Percentiles rank a stretch among this genome's conserved stretches.
Conservation (phyloP, 2,329 filamentous ascomycete species). For the Penicillium sp. region DNA sequence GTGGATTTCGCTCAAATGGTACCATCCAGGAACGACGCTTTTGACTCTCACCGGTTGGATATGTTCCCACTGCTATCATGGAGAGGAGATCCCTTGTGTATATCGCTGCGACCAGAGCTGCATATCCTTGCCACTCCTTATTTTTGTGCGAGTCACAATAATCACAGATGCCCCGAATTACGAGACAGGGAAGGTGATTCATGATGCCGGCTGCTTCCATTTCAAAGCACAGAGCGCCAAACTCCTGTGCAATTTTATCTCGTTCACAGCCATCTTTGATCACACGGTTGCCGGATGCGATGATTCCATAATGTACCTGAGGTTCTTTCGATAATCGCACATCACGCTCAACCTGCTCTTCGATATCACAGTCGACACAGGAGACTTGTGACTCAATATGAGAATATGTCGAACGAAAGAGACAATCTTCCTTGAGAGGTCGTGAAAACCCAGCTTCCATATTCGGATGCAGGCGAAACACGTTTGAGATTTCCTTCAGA, state of each 20-base stretch:
- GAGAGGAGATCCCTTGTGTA: neutral
- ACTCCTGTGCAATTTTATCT: neutral
- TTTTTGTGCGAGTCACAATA: conserved; percentile 1
- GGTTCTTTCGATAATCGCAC: neutral
- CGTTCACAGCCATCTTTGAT: neutral
- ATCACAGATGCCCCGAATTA: neutral
- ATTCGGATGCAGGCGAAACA: neutral
- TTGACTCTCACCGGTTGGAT: neutral
- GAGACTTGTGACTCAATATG: neutral
- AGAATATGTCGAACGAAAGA: neutral
- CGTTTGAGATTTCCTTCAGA: neutral
- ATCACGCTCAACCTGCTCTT: neutral
- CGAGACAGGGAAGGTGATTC: neutral
- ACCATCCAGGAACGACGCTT: neutral
- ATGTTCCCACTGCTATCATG: neutral
- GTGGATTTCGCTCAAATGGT: conserved; percentile 3
- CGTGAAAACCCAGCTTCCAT: neutral
- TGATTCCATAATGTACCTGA: neutral
- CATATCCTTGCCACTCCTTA: neutral
- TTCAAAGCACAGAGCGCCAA: neutral
- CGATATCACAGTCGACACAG: neutral
- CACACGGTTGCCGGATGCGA: neutral
- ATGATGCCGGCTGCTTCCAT: conserved; percentile 1
- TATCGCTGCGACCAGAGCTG: neutral
- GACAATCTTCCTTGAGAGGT: neutral